Evolutionary conservation across 192 early-diverging fungal species (phyloP).

Genomic region (Powellomyces hirtus): DNA sequence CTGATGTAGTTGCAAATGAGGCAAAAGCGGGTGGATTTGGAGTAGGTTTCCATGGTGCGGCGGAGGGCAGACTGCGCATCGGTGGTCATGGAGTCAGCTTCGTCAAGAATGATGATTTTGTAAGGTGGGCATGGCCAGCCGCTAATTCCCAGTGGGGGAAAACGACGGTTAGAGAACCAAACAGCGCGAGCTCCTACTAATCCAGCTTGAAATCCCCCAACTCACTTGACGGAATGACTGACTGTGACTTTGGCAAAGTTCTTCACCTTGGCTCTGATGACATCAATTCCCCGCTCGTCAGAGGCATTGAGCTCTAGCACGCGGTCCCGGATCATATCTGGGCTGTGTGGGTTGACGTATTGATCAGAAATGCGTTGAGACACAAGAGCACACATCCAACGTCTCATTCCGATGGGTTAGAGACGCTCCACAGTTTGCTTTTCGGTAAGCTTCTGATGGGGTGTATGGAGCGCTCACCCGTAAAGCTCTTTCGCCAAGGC

Average conservation of each 20-base stretch:
- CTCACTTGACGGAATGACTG: neutral
- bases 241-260: conserved; percentile 83
- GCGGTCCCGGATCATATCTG: conserved; percentile 71
- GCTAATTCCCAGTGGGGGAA: no score
- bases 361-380: no score
- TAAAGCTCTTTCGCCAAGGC: conserved; percentile 84
- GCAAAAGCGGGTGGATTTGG: conserved; percentile 90
- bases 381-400: no score
- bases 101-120: conserved; percentile 96
- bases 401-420: conserved; percentile 21
- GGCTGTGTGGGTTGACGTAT: no score
- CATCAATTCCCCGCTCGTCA: conserved; percentile 94
- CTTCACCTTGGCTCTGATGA: conserved; percentile 91
- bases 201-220: neutral
- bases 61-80: conserved; percentile 93
- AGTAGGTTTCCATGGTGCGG: conserved; percentile 93
- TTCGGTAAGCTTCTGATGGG: no score
- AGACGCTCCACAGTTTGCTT: no score
- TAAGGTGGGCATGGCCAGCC: conserved; percentile 73
- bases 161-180: conserved; percentile 10
- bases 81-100: conserved; percentile 94
- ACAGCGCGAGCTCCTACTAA: neutral
- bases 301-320: conserved; percentile 96
- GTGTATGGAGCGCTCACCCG: no score
- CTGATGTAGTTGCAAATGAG: conserved; percentile 89